Base-by-base conservation (phyloP, 768 basidiomycete genomes). In the Rhodotorula babjevae region DNA sequence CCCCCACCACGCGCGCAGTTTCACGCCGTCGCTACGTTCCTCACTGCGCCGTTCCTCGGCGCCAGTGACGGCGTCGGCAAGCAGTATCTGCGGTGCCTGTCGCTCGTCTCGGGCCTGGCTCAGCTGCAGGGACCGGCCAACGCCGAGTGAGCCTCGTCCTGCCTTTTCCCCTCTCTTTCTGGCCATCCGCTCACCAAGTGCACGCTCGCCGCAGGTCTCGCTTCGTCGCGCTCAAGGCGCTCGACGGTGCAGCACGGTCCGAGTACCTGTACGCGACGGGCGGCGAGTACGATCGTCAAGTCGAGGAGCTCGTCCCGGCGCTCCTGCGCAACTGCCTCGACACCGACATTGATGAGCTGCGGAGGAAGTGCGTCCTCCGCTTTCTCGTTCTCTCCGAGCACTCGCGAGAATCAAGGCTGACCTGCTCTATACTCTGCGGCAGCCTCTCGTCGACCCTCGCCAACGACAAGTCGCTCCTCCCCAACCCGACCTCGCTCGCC, bases 11-110 rank as follows among this genome's bases (percentile, higher is more conserved):
- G 21, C 29, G 6, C 18, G 46, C 67, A 75, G 74, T 71, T 75
- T 29, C 64, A 49, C 50, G 58, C 70, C 27, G 52, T 75, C 9
- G 67, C 74, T 0, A 69, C 61, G 1, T 63, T 60, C 50, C n/a
- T 66, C 2, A 63, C 57, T 0, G 67, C 70, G 21, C 70, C 74
- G 0, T 75, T 71, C 27, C 42, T 75, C 46, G 70, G 64, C 4
- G 11, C 60, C 2, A 36, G 36, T 16, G 40, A 57, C n/a, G 61
- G 61, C 6, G 53, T 75, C 55, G 69, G 61, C 3, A 53, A 60
- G 42, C 67, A 63, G 57, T 75, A 75, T 50, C 44, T 69, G 10
- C 64, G 61, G 5, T 75, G 74, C 53, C 50, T 75, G 25, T 31
- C 61, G 2, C 46, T 72, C 19, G 14, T 75, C 25, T 60, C 64